A percentile compares a stretch with the other conserved stretches of the same genome.
Conservation (phyloP, 306 rosid species). For the Trifolium repens region DNA sequence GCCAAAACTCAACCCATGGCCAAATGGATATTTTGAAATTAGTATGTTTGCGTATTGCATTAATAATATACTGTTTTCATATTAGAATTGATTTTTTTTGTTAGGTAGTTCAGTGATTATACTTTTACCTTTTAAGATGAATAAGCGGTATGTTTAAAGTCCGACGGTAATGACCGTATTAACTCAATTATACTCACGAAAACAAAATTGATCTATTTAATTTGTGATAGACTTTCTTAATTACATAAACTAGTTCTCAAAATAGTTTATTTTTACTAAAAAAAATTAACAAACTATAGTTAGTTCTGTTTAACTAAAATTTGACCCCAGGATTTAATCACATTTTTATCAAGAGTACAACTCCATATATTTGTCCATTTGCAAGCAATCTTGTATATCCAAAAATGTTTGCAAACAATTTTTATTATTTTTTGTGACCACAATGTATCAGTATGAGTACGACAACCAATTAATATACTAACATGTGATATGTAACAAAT, state of each 20-base stretch:
- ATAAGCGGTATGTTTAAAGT: no score
- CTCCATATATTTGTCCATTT: background rate
- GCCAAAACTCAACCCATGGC: no score
- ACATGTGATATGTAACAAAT: background rate
- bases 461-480: background rate
- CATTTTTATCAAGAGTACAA: background rate
- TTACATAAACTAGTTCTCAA: background rate
- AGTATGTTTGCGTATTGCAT: no score
- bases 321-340: background rate
- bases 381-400: background rate
- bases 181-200: no score
- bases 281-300: no score
- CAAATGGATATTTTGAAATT: no score
- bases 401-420: background rate
- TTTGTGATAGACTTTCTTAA: background rate
- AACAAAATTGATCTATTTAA: background rate
- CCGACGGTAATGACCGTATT: no score
- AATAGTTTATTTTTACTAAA: no score
- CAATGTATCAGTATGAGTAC: background rate
- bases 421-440: background rate
- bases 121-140: no score
- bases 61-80: background rate
- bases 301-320: background rate
- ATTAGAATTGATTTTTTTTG: background rate
- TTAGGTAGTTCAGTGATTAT: no score